A percentile compares a stretch with the other conserved stretches of the same genome.
Evolutionary conservation across 768 basidiomycete species (phyloP).

Genomic region (Collybia nuda): DNA sequence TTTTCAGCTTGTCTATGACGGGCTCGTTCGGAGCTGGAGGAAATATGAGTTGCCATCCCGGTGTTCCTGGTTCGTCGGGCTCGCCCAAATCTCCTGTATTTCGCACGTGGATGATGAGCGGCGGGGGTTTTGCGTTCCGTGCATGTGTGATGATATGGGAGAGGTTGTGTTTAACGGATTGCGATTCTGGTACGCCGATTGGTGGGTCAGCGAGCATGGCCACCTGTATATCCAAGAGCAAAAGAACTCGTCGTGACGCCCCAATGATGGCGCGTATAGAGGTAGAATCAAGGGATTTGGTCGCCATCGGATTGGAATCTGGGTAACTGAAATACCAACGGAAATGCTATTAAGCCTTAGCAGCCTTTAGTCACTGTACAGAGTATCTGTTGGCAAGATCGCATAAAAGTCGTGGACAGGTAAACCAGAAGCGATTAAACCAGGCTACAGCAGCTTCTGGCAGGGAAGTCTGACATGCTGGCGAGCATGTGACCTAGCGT

Average conservation of each 20-base stretch:
- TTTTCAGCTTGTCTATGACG: constrained; percentile 66
- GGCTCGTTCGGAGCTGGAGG: constrained; percentile 47
- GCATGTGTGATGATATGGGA: constrained; percentile 46
- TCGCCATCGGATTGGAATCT: constrained; percentile 2
- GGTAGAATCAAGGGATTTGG: constrained; percentile 1
- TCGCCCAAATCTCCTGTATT: constrained; percentile 64
- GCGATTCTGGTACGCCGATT: constrained; percentile 49
- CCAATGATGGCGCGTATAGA: constrained; percentile 10
- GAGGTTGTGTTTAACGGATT: constrained; percentile 46
- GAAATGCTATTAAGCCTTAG: not conserved
- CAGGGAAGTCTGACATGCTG: too few species aligned
- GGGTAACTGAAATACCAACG: not conserved
- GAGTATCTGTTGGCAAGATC: not conserved
- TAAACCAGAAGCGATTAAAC: too few species aligned
- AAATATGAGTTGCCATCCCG: constrained; percentile 65
- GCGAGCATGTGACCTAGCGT: too few species aligned
- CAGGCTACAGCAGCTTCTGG: too few species aligned
- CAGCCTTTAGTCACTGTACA: not conserved
- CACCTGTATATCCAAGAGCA: constrained; percentile 59
- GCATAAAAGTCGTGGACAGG: not conserved
- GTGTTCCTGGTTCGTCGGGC: constrained; percentile 52
- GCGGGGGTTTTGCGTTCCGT: constrained; percentile 44
- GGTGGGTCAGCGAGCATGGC: constrained; percentile 48
- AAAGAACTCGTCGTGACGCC: constrained; percentile 42
- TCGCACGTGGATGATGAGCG: constrained; percentile 66